Conservation (phyloP, 345 rosid species). For the Salix suchowensis region DNA sequence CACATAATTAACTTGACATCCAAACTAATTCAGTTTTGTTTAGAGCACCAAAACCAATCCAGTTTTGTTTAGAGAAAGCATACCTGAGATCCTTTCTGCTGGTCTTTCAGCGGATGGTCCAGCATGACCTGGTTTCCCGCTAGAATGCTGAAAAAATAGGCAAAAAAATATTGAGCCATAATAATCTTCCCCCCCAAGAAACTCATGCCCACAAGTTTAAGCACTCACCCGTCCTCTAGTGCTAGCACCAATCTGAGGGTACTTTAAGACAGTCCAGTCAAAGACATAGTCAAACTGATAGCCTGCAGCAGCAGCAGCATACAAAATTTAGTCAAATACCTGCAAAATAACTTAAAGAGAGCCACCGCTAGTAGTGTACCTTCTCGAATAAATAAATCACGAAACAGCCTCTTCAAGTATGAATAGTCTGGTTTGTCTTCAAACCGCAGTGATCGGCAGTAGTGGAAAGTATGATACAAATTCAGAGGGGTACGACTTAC, state of each 20-base stretch:
- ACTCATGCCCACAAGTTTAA: neutral
- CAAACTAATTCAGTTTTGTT: neutral
- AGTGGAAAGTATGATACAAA: conserved; percentile 94
- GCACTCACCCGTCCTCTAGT: conserved; percentile 69
- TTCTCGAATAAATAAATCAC: conserved; percentile 91
- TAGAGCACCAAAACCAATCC: neutral
- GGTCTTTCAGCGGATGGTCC: conserved; percentile 69
- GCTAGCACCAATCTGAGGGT: conserved; percentile 77
- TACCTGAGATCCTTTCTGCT: conserved; percentile 69
- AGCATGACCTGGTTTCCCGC: conserved; percentile 51
- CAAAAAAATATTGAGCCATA: neutral
- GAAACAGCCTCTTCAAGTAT: conserved; percentile 85
- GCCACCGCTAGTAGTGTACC: conserved; percentile 31
- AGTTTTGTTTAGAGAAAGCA: neutral
- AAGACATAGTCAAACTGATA: conserved; percentile 90
- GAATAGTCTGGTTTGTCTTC: conserved; percentile 98
- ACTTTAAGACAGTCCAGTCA: conserved; percentile 88
- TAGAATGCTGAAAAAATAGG: conserved; percentile 21
- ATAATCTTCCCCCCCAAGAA: neutral
- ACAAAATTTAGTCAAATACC: conserved; percentile 3
- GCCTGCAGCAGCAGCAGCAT: conserved; percentile 42
- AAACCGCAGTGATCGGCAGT: conserved; percentile 87
- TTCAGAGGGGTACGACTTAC: conserved; percentile 82
- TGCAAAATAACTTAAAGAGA: neutral
- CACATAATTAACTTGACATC: neutral